Conservation (phyloP, 1,284 basidiomycete genomes). For the Naganishia liquefaciens region DNA sequence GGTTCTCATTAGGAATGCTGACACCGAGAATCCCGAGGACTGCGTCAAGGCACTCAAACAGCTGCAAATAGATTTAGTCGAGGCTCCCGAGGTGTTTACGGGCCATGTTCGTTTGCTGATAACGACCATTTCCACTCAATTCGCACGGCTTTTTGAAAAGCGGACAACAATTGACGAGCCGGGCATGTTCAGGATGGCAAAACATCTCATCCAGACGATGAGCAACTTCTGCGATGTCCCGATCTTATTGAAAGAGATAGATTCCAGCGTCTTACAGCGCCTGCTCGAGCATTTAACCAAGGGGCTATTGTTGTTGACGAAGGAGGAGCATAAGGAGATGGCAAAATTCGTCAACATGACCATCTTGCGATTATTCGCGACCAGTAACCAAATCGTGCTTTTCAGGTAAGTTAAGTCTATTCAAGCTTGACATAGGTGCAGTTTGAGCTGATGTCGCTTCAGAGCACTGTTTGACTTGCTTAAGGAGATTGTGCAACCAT, state of each 20-base stretch:
- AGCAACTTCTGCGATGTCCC: conserved; percentile 87
- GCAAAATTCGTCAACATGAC: conserved; percentile 99
- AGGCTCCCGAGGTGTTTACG: conserved; percentile 63
- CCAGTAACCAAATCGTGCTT: conserved; percentile 84
- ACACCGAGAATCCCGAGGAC: conserved; percentile 64
- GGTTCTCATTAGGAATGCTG: neutral
- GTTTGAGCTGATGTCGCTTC: conserved; percentile 9
- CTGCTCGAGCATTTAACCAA: conserved; percentile 84
- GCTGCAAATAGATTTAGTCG: conserved; percentile 75
- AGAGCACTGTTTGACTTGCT: conserved; percentile 80
- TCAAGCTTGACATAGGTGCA: no score
- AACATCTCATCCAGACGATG: conserved; percentile 91
- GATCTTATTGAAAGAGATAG: conserved; percentile 75
- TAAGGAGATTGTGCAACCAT: conserved; percentile 82
- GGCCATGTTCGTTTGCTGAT: conserved; percentile 63
- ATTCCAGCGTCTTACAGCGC: conserved; percentile 66
- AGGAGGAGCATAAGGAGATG: conserved; percentile 75
- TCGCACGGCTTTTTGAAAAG: conserved; percentile 82
- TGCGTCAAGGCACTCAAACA: conserved; percentile 94
- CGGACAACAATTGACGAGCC: conserved; percentile 70
- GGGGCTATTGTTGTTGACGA: conserved; percentile 80
- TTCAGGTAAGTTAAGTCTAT: conserved; percentile 64
- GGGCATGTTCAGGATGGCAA: conserved; percentile 84
- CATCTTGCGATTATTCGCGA: conserved; percentile 87
- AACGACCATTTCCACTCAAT: conserved; percentile 82